Conservation (phyloP, 2,329 filamentous ascomycete species). For the Davidsoniella neocaledoniae region DNA sequence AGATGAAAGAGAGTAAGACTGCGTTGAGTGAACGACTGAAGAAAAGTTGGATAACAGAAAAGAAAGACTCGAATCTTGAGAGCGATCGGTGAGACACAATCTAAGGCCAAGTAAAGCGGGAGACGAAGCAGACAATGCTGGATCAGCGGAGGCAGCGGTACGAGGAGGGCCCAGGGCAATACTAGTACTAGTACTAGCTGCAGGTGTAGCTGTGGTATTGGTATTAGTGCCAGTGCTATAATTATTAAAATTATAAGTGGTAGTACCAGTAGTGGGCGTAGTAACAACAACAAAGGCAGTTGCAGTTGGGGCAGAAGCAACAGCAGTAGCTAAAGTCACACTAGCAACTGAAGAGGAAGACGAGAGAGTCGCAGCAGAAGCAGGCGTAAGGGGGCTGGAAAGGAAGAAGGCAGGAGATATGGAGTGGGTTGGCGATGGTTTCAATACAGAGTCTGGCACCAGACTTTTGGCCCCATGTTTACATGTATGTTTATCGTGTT, state of each 20-base stretch:
- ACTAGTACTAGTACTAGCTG: background rate
- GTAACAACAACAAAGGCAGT: background rate
- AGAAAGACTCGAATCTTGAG: conserved; percentile 2
- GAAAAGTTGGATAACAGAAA: conserved; percentile 6
- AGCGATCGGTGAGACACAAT: background rate
- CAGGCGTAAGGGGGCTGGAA: conserved; percentile 11
- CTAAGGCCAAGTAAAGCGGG: background rate
- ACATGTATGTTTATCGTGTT: background rate
- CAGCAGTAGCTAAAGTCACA: background rate
- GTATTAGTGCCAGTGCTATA: background rate
- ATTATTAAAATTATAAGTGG: background rate
- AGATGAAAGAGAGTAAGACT: conserved; percentile 7
- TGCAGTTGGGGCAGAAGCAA: background rate
- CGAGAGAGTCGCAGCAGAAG: conserved; percentile 3
- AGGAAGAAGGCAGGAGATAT: conserved; percentile 4
- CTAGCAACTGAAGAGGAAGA: conserved; percentile 5
- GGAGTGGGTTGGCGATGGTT: conserved; percentile 4
- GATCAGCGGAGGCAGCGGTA: background rate
- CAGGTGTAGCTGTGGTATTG: no score
- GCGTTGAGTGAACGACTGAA: background rate
- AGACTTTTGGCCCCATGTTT: background rate
- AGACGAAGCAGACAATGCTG: background rate
- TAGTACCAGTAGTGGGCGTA: background rate
- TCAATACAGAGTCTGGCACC: background rate
- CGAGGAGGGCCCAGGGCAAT: background rate